Percentiles rank a stretch among this genome's conserved stretches.
These are phyloP conservation scores for Lunasporangiospora selenospora DNA, from an alignment of 192 early-diverging fungal genomes.

Conservation along the genomic window DNA sequence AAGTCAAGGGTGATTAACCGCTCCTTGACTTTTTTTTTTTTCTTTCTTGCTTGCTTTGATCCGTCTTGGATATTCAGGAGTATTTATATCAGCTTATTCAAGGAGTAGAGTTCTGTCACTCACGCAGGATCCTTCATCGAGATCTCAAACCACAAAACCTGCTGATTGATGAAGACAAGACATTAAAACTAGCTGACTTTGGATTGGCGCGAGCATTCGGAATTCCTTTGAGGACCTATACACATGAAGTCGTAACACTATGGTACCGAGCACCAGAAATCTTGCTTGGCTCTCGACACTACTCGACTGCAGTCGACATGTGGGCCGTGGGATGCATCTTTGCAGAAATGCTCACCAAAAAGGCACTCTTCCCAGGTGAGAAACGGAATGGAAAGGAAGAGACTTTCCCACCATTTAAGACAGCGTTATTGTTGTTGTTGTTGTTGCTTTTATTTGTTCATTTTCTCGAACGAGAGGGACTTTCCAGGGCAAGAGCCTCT, in stretches of 20 bases:
- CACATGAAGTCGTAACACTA: slow-evolving; percentile 94
- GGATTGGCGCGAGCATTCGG: slow-evolving; percentile 94
- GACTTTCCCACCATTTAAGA: too few species aligned
- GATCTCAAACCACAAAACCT: slow-evolving; percentile 99
- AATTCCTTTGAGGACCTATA: slow-evolving; percentile 91
- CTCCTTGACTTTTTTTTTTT: too few species aligned
- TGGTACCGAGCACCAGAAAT: slow-evolving; percentile 98
- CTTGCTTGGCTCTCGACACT: slow-evolving; percentile 85
- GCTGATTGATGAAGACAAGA: slow-evolving; percentile 87
- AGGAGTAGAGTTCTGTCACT: slow-evolving; percentile 92
- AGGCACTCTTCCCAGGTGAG: slow-evolving; percentile 86
- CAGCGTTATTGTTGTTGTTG: too few species aligned
- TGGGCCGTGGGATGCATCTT: slow-evolving; percentile 98
- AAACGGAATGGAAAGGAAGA: too few species aligned
- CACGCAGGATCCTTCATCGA: slow-evolving; percentile 91
- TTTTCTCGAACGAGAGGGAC: too few species aligned
- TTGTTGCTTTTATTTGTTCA: too few species aligned
- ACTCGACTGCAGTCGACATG: slow-evolving; percentile 93
- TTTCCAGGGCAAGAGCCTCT: too few species aligned
- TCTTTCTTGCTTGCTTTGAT: neutral
- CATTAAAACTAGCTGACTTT: slow-evolving; percentile 95
- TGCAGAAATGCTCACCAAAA: slow-evolving; percentile 84
- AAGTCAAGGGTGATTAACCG: too few species aligned
- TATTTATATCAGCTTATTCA: slow-evolving; percentile 90
- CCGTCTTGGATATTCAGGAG: slow-evolving; percentile 59